These are phyloP conservation scores for Rubia yunnanensis DNA, from an alignment of 257 asterid species.

Conservation along the genomic window DNA sequence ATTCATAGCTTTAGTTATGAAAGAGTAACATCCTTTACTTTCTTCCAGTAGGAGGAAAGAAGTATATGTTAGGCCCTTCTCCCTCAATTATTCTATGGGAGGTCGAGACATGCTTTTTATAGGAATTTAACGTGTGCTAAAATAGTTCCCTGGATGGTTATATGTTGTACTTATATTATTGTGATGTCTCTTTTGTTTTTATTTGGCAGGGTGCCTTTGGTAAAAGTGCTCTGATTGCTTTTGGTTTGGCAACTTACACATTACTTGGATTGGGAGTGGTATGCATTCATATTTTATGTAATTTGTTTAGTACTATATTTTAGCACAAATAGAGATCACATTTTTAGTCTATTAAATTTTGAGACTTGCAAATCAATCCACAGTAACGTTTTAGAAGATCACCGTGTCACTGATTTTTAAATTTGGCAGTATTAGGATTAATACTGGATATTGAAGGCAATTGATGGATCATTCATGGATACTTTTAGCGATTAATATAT, in stretches of 20 bases:
- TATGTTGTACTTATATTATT: not conserved
- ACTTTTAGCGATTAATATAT: not conserved
- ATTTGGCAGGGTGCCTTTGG: constrained; percentile 65
- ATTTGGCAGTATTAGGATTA: not conserved
- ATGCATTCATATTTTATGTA: constrained; percentile 13
- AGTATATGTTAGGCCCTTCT: not conserved
- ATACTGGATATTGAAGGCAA: not conserved
- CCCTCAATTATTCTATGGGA: not conserved
- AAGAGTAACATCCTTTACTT: not conserved
- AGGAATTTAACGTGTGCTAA: not conserved
- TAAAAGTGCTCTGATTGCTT: constrained; percentile 47
- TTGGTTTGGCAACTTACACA: constrained; percentile 60
- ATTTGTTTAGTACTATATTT: not conserved
- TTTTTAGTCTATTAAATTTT: not conserved
- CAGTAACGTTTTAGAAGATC: not conserved
- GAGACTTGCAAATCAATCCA: not conserved
- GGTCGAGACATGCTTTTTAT: not conserved
- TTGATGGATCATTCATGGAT: not conserved
- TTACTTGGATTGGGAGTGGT: constrained; percentile 74
- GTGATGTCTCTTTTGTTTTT: not conserved
- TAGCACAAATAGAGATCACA: not conserved
- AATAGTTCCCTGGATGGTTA: not conserved
- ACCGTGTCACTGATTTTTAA: not conserved
- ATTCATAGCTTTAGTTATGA: not conserved
- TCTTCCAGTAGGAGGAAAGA: not conserved